phyloP scores from a whole-genome alignment of 176 grass and related monocot species.

The Coix lacrymajobi region DNA sequence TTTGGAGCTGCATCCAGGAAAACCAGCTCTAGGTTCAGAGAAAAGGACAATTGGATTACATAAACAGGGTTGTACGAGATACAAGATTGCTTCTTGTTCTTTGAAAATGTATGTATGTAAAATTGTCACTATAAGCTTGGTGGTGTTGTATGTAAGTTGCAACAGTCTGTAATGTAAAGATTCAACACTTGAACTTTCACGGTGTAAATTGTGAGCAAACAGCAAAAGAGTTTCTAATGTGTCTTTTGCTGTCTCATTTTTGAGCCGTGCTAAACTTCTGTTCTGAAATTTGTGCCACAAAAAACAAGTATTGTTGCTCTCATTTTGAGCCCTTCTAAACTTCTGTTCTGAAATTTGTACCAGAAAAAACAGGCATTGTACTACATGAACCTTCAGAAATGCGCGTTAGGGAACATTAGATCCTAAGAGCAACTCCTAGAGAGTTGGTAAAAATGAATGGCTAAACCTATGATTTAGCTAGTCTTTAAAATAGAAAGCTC shows the following conservation, averaged over 20 bases:
- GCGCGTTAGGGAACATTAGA: neutral
- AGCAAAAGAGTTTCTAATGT: neutral
- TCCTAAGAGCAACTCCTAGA: no score
- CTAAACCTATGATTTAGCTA: no score
- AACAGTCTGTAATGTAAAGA: conserved; percentile 17
- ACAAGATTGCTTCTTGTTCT: neutral
- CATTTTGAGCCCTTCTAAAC: neutral
- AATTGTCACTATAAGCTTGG: neutral
- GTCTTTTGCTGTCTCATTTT: neutral
- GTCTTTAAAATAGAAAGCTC: no score
- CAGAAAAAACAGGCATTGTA: neutral
- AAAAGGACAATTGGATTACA: neutral
- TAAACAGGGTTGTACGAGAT: conserved; percentile 7
- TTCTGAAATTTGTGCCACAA: neutral
- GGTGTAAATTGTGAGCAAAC: neutral
- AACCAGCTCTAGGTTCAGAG: neutral
- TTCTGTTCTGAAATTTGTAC: neutral
- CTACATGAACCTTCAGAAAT: neutral
- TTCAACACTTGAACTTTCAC: neutral
- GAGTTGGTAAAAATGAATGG: no score
- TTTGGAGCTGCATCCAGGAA: neutral
- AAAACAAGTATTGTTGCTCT: neutral
- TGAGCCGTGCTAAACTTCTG: neutral
- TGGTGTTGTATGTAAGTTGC: conserved; percentile 12
- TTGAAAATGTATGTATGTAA: conserved; percentile 14